A percentile compares a stretch with the other conserved stretches of the same genome.
phyloP scores from a whole-genome alignment of 2,329 filamentous ascomycete genomes.

The Sporothrix inflata region DNA sequence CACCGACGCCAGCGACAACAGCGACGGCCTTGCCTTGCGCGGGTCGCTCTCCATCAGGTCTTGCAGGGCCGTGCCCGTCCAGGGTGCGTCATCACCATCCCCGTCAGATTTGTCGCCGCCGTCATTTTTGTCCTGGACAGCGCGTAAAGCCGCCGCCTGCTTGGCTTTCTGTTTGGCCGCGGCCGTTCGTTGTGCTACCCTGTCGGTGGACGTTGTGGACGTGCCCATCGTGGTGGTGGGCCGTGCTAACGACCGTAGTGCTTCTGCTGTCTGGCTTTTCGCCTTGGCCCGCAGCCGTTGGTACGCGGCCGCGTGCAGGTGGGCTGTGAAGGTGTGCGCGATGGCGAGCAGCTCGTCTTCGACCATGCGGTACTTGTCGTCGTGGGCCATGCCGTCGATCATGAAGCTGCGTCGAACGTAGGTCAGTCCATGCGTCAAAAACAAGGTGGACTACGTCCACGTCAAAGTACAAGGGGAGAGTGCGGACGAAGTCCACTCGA shows the following conservation, averaged over 20 bases:
- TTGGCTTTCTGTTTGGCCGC: slow-evolving; percentile 43
- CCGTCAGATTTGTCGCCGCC: slow-evolving; percentile 33
- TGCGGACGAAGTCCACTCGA: no score
- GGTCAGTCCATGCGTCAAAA: no score
- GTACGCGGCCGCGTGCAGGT: slow-evolving; percentile 79
- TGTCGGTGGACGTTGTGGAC: slow-evolving; percentile 40
- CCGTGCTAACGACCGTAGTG: slow-evolving; percentile 55
- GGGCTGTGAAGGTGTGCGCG: slow-evolving; percentile 71
- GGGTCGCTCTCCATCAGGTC: slow-evolving; percentile 47
- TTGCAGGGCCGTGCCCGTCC: slow-evolving; percentile 46
- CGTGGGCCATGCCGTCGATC: slow-evolving; percentile 64
- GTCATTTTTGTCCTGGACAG: background rate
- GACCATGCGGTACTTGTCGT: slow-evolving; percentile 80
- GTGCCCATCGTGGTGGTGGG: slow-evolving; percentile 48
- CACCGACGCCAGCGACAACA: slow-evolving; percentile 10
- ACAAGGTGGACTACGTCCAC: no score
- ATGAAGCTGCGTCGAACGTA: slow-evolving; percentile 60
- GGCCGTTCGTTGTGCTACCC: slow-evolving; percentile 39
- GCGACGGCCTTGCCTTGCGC: slow-evolving; percentile 38
- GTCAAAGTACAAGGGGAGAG: background rate
- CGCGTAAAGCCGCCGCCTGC: slow-evolving; percentile 41
- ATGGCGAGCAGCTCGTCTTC: slow-evolving; percentile 76
- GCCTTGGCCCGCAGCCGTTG: slow-evolving; percentile 53
- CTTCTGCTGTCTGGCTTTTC: slow-evolving; percentile 53
- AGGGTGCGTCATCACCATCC: slow-evolving; percentile 41